Evolutionary conservation across 2,329 filamentous ascomycete species (phyloP).

Genomic region (Gliomastix tumulicola): DNA sequence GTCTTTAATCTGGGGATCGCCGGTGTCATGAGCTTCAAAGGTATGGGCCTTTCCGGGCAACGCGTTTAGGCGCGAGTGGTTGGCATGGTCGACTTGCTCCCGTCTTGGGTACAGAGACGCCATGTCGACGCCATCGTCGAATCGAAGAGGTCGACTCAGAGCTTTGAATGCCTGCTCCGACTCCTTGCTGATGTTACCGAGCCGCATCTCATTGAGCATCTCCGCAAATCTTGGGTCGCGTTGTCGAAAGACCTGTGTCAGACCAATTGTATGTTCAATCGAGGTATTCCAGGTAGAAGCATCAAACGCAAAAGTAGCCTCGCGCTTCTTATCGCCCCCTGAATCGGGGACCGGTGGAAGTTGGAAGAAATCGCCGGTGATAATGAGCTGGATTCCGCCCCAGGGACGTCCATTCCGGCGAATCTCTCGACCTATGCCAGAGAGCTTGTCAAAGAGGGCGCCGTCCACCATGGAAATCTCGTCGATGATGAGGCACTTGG

Average conservation of each 20-base stretch:
- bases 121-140: slow-evolving; percentile 60
- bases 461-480: slow-evolving; percentile 99
- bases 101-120: slow-evolving; percentile 94
- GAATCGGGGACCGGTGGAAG: slow-evolving; percentile 78
- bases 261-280: slow-evolving; percentile 89
- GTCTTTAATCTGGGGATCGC: slow-evolving; percentile 65
- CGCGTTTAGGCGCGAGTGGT: slow-evolving; percentile 63
- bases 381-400: slow-evolving; percentile 90
- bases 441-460: slow-evolving; percentile 93
- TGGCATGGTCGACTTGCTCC: slow-evolving; percentile 81
- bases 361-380: slow-evolving; percentile 98
- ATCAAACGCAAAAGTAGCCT: slow-evolving; percentile 87
- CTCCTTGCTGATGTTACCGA: slow-evolving; percentile 70
- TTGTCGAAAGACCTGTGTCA: slow-evolving; percentile 95
- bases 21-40: slow-evolving; percentile 71
- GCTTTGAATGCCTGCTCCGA: slow-evolving; percentile 72
- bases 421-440: slow-evolving; percentile 75
- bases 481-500: slow-evolving; percentile 83
- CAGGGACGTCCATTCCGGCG: slow-evolving; percentile 89
- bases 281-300: slow-evolving; percentile 86
- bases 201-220: slow-evolving; percentile 97
- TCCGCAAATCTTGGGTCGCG: slow-evolving; percentile 80
- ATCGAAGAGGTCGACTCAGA: slow-evolving; percentile 63
- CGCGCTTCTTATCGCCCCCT: slow-evolving; percentile 57
- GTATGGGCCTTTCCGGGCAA: slow-evolving; percentile 61